Evolutionary conservation across 768 basidiomycete species (phyloP).

Genomic region (Mycena olivaceomarginata): DNA sequence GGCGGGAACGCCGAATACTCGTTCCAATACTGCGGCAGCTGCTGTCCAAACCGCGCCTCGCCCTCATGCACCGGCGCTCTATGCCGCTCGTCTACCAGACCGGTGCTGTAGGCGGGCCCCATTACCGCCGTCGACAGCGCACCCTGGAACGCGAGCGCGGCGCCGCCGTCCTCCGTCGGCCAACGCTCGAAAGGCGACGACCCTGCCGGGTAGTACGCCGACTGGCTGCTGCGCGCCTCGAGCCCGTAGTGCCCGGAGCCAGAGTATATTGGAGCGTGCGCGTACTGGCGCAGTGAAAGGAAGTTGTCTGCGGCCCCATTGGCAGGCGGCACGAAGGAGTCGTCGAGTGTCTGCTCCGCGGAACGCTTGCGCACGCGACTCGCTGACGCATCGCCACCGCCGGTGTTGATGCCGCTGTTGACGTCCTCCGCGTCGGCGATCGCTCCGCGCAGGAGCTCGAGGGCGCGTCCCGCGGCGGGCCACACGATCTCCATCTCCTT

Average conservation of each 20-base stretch:
- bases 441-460: slow-evolving; percentile 81
- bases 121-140: slow-evolving; percentile 83
- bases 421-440: slow-evolving; percentile 48
- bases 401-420: slow-evolving; percentile 6
- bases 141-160: slow-evolving; percentile 56
- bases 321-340: slow-evolving; percentile 43
- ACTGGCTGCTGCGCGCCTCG: background rate
- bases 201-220: slow-evolving; percentile 35
- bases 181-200: slow-evolving; percentile 65
- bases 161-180: slow-evolving; percentile 57
- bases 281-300: slow-evolving; percentile 28
- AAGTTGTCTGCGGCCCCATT: slow-evolving; percentile 9
- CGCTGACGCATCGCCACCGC: background rate
- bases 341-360: slow-evolving; percentile 70
- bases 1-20: slow-evolving; percentile 72
- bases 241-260: slow-evolving; percentile 23
- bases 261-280: slow-evolving; percentile 9
- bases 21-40: slow-evolving; percentile 67
- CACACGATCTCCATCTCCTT: slow-evolving; percentile 81
- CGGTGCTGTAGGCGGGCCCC: slow-evolving; percentile 86
- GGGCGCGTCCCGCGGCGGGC: slow-evolving; percentile 86
- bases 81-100: slow-evolving; percentile 72
- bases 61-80: slow-evolving; percentile 9
- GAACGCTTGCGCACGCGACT: slow-evolving; percentile 69
- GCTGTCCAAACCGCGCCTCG: slow-evolving; percentile 35